Evolutionary conservation across 2,329 filamentous ascomycete genomes (phyloP), one percentile per base, ranked within the genome.

Genomic region (Paecilomyces variotii): DNA sequence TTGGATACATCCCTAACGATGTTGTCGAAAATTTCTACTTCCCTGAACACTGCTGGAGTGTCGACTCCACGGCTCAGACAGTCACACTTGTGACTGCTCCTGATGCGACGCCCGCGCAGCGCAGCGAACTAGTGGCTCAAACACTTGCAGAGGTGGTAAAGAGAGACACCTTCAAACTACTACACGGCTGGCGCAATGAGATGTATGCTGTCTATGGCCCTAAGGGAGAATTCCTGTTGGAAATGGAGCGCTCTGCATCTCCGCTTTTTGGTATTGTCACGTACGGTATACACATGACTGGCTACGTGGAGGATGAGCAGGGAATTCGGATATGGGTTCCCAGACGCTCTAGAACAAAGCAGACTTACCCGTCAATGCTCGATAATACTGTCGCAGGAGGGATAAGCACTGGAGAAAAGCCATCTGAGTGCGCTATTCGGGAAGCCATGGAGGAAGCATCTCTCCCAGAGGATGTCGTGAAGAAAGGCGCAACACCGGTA

Each of bases 371-470:
- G 0, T 83, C 88, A n/a, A 92, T 97, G 80, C 80, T 99, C 64
- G 94, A 99, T 74, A 99, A 97, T 73, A 91, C 91, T 1, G 94
- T 96, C 5, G 94, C 92, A 0, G 90, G 90, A 2, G 90, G 91
- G 0, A 86, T 97, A 64, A 86, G 88, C 71, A 89, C 90, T 0
- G 88, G 87, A 12, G 92, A 97, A 72, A 81, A 81, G 25, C 88
- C 90, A 0, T 87, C 91, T 54, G 91, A 93, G 69, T 91, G 88
- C 71, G 77, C 96, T 56, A 82, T 97, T 24, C 85, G 93, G 57
- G 94, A 99, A 75, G 87, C 88, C 2, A 87, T 87, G 63, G 94
- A 99, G 75, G 94, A 99, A 72, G 95, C 94, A 0, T 89, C 86
- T 39, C 76, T 99, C 24, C 83, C 89, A 0, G 88, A 87, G 59